Conservation (phyloP, 352 stramenopile genomes). For the Blastocystis sp. region DNA sequence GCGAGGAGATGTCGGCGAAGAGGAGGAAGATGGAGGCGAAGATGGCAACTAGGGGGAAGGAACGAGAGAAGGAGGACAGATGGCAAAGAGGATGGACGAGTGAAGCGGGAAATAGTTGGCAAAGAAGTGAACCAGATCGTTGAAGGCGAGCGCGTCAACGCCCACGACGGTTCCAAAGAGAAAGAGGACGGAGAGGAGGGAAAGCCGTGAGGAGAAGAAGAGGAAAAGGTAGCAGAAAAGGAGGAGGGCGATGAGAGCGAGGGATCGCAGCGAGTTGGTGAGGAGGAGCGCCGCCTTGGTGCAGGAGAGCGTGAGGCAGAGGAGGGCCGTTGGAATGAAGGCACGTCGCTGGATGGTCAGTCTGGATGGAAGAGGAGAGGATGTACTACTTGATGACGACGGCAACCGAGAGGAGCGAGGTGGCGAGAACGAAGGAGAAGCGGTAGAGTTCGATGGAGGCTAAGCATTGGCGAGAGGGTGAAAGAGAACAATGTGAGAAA, state of each 20-base stretch:
- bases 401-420: background rate
- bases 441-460: slow-evolving; percentile 39
- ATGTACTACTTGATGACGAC: background rate
- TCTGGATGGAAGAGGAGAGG: background rate
- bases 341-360: background rate
- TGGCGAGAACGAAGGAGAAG: slow-evolving; percentile 34
- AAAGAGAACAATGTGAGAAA: background rate
- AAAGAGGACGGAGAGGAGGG: background rate
- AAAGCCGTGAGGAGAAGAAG: background rate
- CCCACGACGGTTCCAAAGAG: background rate
- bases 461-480: background rate
- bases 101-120: background rate
- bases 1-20: background rate
- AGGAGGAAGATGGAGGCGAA: background rate
- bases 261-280: background rate
- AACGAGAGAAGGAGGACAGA: background rate
- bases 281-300: slow-evolving; percentile 7
- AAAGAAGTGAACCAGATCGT: background rate
- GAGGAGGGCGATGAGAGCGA: background rate
- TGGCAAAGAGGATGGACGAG: background rate
- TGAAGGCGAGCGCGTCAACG: background rate
- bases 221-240: background rate
- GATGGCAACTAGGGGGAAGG: background rate
- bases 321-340: background rate
- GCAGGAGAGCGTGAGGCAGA: background rate